Conservation (phyloP, 306 rosid species). For the Ceratonia siliqua region DNA sequence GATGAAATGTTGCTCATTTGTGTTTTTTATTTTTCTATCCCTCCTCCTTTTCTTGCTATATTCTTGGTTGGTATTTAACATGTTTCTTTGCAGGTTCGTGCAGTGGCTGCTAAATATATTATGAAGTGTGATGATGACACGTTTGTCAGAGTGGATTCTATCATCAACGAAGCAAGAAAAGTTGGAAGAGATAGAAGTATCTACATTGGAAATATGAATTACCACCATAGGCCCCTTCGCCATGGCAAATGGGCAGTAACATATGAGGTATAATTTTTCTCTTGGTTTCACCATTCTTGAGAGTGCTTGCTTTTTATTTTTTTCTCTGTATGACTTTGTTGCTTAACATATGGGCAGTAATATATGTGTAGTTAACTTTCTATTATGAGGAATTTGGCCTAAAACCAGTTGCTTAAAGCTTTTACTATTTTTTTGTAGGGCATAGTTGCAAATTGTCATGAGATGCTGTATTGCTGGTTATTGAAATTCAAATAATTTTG, state of each 20-base stretch:
- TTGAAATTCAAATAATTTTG: background rate
- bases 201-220: constrained; percentile 73
- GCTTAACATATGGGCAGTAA: background rate
- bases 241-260: constrained; percentile 85
- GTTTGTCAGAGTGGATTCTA: constrained; percentile 63
- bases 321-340: background rate
- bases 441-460: background rate
- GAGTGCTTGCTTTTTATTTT: background rate
- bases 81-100: constrained; percentile 47
- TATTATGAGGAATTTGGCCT: background rate
- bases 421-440: background rate
- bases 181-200: constrained; percentile 44
- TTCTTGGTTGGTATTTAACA: background rate
- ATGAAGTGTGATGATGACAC: constrained; percentile 85
- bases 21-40: background rate
- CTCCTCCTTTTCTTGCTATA: constrained; percentile 4
- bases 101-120: constrained; percentile 54
- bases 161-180: constrained; percentile 55
- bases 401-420: background rate
- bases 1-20: constrained; percentile 23
- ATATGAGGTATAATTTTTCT: constrained; percentile 51
- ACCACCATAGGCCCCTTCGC: constrained; percentile 69
- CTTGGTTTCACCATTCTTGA: background rate
- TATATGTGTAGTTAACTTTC: background rate
- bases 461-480: background rate